Evolutionary conservation across 768 basidiomycete genomes (phyloP), one percentile per base, ranked within the genome.

Genomic region (Coprinopsis strossmayeri): DNA sequence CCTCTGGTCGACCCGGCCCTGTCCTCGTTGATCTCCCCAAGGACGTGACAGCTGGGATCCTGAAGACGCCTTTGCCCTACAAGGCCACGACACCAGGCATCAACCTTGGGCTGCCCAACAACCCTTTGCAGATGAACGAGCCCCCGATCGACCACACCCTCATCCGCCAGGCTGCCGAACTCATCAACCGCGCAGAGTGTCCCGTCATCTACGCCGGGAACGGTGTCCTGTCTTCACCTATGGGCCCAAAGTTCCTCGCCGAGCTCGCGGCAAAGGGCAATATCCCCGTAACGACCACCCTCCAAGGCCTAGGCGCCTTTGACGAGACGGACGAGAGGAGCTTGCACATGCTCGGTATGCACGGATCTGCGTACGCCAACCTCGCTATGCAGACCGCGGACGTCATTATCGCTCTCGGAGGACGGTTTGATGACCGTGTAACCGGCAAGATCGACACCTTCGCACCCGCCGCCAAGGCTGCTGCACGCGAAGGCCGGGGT

Each of bases 21-120:
- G 96, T 98, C 41, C 84, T 99, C 52, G 94, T 99, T 52, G 96
- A 99, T 62, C 76, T 99, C 17, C 96, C 96, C n/a, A 99, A 99
- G 67, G 96, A 99, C 66, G 82, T 99, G 45, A 99, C 96, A 0
- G 96, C 96, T 1, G 83, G 86, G 27, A 86, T 96, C 58, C 78
- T 98, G 38, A 83, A 84, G 50, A 82, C 82, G 0, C 81, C 96
- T 21, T 72, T 96, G 56, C 86, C 92, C 9, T 86, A 77, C 76
- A 92, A 80, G 64, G 86, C 82, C 10, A 90, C 92, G 21, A 90
- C 87, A 9, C 89, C 92, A 12, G 92, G 91, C 24, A 64, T 73
- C 50, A 74, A 82, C 41, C 77, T 88, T 45, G 82, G 81, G 7
- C 73, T 92, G 24, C 88, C 90, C 21, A 66, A 72, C 45, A 87